Evolutionary conservation across 257 asterid species (phyloP).

Genomic region (Solanum chiquidenum): DNA sequence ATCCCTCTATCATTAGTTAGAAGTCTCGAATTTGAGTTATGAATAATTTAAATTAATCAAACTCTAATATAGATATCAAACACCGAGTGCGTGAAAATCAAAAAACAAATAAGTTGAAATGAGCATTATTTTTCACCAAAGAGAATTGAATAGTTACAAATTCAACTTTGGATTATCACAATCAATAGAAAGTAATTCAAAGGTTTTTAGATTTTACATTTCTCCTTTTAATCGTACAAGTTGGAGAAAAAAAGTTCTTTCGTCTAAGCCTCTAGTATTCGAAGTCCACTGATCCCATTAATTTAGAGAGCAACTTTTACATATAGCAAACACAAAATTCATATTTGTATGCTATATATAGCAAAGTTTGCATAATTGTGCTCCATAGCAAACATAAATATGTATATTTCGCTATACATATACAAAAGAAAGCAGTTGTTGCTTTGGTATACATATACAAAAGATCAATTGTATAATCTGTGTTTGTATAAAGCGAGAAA

Average conservation of each 20-base stretch:
- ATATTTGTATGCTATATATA: too few relatives aligned
- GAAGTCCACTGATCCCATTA: neutral
- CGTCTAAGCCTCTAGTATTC: neutral
- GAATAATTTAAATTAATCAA: too few relatives aligned
- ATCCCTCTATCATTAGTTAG: neutral
- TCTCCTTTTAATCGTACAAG: neutral
- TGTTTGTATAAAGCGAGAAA: too few relatives aligned
- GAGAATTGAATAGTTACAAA: neutral
- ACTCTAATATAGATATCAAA: too few relatives aligned
- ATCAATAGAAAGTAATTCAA: neutral
- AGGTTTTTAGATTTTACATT: neutral
- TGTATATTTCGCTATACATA: too few relatives aligned
- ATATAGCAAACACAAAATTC: too few relatives aligned
- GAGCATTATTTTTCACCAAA: neutral
- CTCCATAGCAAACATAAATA: too few relatives aligned
- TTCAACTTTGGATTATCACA: neutral
- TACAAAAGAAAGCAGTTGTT: too few relatives aligned
- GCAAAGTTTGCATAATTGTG: too few relatives aligned
- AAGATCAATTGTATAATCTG: too few relatives aligned
- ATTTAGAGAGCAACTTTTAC: too few relatives aligned
- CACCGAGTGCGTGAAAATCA: fast-evolving
- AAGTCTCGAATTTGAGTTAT: fast-evolving
- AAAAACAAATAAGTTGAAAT: neutral
- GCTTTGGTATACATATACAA: too few relatives aligned
- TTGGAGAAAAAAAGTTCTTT: neutral